Evolutionary conservation across 2,329 filamentous ascomycete genomes (phyloP).

Genomic region (Cladosporium sp.): DNA sequence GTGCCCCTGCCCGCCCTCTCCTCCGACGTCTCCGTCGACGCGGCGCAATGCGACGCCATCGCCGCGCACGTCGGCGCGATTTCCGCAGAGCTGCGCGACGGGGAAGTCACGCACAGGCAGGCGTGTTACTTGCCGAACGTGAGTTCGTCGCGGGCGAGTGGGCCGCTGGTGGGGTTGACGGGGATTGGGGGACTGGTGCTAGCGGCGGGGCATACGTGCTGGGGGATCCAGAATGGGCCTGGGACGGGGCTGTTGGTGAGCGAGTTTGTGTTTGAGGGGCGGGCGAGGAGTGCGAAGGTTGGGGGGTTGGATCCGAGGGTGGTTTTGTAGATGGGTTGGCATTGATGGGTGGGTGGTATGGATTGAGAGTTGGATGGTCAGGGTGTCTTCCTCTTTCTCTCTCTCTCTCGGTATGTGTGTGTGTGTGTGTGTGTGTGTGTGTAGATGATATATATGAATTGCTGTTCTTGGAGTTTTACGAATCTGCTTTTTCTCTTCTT

Average conservation of each 20-base stretch:
- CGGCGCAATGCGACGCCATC: slow-evolving; percentile 78
- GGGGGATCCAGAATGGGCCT: slow-evolving; percentile 96
- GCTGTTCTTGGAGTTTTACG: too few relatives aligned
- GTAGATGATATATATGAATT: too few relatives aligned
- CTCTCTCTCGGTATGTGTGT: too few relatives aligned
- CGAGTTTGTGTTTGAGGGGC: slow-evolving; percentile 50
- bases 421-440: too few relatives aligned
- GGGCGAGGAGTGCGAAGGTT: slow-evolving; percentile 44
- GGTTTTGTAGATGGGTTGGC: slow-evolving; percentile 4
- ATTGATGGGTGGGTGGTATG: too few relatives aligned
- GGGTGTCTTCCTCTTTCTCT: too few relatives aligned
- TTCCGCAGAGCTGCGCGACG: slow-evolving; percentile 47
- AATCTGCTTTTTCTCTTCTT: too few relatives aligned
- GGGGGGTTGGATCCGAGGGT: slow-evolving; percentile 43
- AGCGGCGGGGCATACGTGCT: slow-evolving; percentile 91
- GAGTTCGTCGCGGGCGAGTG: slow-evolving; percentile 45
- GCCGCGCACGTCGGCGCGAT: slow-evolving; percentile 72
- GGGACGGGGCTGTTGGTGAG: slow-evolving; percentile 61
- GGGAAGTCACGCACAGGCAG: slow-evolving; percentile 69
- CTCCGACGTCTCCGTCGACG: slow-evolving; percentile 74
- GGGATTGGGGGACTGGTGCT: slow-evolving; percentile 72
- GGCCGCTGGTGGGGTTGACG: slow-evolving; percentile 76
- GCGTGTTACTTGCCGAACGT: slow-evolving; percentile 92
- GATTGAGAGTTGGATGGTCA: too few relatives aligned
- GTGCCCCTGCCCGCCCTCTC: slow-evolving; percentile 74